Evolutionary conservation across 73 alveolate genomes (phyloP).

Genomic region (Tetrahymena thermophila): DNA sequence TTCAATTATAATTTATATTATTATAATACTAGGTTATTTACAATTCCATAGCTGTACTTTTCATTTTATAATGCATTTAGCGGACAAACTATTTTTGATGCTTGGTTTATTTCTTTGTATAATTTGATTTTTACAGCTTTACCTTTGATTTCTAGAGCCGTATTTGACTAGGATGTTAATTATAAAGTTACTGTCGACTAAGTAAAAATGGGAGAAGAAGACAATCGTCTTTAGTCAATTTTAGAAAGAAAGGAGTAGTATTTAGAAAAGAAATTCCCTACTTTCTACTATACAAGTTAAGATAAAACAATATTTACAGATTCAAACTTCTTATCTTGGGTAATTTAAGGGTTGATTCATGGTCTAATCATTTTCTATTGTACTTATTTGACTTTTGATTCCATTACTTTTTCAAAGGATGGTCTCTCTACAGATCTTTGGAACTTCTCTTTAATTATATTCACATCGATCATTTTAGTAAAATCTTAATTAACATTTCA

Average conservation of each 20-base stretch:
- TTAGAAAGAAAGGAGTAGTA: conserved; percentile 10
- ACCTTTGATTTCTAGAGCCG: conserved; percentile 51
- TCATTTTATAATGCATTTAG: conserved; percentile 56
- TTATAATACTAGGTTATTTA: background rate
- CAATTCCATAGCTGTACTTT: conserved; percentile 24
- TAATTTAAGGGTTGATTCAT: conserved; percentile 50
- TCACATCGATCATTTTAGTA: conserved; percentile 57
- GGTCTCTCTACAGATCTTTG: conserved; percentile 58
- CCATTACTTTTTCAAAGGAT: conserved; percentile 4
- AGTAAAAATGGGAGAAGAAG: background rate
- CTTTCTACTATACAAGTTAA: conserved; percentile 62
- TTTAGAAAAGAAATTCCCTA: conserved; percentile 18
- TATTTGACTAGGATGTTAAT: conserved; percentile 48
- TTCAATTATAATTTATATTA: background rate
- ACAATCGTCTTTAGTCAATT: background rate
- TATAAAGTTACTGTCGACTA: conserved; percentile 47
- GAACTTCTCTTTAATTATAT: conserved; percentile 45
- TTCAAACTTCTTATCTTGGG: conserved; percentile 55
- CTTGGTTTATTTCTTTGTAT: conserved; percentile 51
- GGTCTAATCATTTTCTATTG: conserved; percentile 44
- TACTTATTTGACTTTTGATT: conserved; percentile 29
- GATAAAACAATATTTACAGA: conserved; percentile 51
- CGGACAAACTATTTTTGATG: conserved; percentile 58
- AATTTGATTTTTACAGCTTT: conserved; percentile 49
- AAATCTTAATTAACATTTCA: background rate